Base-by-base conservation (phyloP, 2,329 filamentous ascomycete genomes). In the Cadophora sp. region DNA sequence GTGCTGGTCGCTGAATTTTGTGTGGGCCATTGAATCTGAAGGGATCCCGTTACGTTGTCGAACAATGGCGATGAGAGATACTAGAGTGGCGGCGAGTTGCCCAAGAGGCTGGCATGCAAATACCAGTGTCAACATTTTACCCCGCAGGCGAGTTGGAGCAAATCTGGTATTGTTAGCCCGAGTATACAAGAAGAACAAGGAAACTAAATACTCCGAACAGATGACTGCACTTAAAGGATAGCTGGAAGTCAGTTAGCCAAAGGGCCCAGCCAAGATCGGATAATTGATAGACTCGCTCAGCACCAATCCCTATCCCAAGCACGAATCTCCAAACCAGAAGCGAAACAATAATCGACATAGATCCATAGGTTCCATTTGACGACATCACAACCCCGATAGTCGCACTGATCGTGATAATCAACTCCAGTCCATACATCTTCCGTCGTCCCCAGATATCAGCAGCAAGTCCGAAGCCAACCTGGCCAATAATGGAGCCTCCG, bases 81-180 rank as follows among this genome's bases (percentile, higher is more conserved):
- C 85, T 5, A 89, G 77, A 68, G 89, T 88, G 16, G 88, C 88
- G 1, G 89, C 80, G 1, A 90, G 84, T 73, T 91, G 89, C 6
- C 89, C 89, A 9, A 91, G 79, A 0, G 89, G 88, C 71, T 91
- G 89, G 85, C 90, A 90, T 72, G 90, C 82, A 75, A 91, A 91
- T 39, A 91, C 88, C 3, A 84, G 84, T 6, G 89, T 86, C 70
- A 91, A 80, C 89, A 91, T 91, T 22, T 83, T 86, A n/a, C 85
- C 85, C 59, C 89, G 81, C n/a, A 88, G 87, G 58, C 84, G 85
- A 0, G 87, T 90, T 0, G 81, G 80, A 3, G 82, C 81, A 63
- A 83, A 83, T 69, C 81, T 82, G 20, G 43, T 48, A 7, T 27
- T 24, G 39, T 63, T 59, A 53, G 65, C 13, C 39, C 13, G 39